Evolutionary conservation across 768 basidiomycete species (phyloP).

Genomic region (Rhizopogon vinicolor): DNA sequence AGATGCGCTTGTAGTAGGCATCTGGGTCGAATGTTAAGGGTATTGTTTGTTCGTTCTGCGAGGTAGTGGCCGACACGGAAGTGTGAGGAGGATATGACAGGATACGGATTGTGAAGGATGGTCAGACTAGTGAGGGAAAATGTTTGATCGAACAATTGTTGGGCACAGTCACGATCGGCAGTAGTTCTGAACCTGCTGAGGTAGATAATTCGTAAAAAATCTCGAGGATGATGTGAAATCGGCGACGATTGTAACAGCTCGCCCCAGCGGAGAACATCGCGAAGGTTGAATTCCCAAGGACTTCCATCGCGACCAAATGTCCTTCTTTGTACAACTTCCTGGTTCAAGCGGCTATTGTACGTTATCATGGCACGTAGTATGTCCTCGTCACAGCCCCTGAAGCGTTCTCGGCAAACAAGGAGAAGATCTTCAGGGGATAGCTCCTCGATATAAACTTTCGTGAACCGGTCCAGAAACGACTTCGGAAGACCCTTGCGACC

Average conservation of each 20-base stretch:
- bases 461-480: slow-evolving; percentile 97
- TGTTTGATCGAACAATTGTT: slow-evolving; percentile 46
- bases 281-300: slow-evolving; percentile 98
- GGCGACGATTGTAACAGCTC: slow-evolving; percentile 38
- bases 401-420: slow-evolving; percentile 71
- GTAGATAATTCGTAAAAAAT: slow-evolving; percentile 71
- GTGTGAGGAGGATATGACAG: slow-evolving; percentile 34
- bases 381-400: slow-evolving; percentile 51
- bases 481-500: slow-evolving; percentile 96
- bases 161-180: slow-evolving; percentile 57
- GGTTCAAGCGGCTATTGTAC: slow-evolving; percentile 71
- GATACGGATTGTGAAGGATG: slow-evolving; percentile 32
- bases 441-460: slow-evolving; percentile 93
- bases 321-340: slow-evolving; percentile 58
- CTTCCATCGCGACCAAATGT: slow-evolving; percentile 74
- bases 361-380: slow-evolving; percentile 71
- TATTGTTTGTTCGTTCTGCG: slow-evolving; percentile 25
- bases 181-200: slow-evolving; percentile 78
- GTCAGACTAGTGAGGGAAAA: slow-evolving; percentile 37
- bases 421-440: slow-evolving; percentile 73
- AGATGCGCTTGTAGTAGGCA: slow-evolving; percentile 61
- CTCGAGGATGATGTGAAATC: slow-evolving; percentile 44
- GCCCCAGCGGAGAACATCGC: slow-evolving; percentile 91
- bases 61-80: slow-evolving; percentile 68
- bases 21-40: slow-evolving; percentile 35